Evolutionary conservation across 2,329 filamentous ascomycete genomes (phyloP), one percentile per base, ranked within the genome.

Genomic region (Emericellopsis cladophorae): DNA sequence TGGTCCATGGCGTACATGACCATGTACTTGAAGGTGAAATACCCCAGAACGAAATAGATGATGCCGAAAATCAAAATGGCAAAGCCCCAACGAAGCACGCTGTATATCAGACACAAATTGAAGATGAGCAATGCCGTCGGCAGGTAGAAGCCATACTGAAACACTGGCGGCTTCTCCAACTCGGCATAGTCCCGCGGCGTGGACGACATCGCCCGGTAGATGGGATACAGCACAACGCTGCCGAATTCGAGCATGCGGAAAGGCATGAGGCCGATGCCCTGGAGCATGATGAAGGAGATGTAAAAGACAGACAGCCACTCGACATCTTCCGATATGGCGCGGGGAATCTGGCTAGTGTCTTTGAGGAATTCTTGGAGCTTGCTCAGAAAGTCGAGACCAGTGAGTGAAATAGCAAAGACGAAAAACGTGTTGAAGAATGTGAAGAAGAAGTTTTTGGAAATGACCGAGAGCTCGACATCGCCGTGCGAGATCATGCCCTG

Each of bases 381-480:
- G 29, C 70, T 68, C 60, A 79, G 79, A 54, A 95, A 84, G 41
- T 81, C 77, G 32, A 82, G 78, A 62, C 84, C 86, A 5, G 88
- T 87, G 41, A 84, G 84, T 36, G 94, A 84, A 22, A 92, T 74
- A 1, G 90, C 93, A 58, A 96, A 95, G 36, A 96, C 77, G 39
- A 96, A 75, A 62, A 98, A 98, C 43, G 96, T 86, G 62, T 98
- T 98, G 75, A 98, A 96, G 62, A 98, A 98, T 9, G 84, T 89
- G 58, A 98, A 98, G 70, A 96, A 95, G 65, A 96, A 98, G 61
- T 96, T 98, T 66, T 98, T 98, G 41, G 87, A 95, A 48, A 98
- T 90, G 36, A 93, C 72, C 0, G 92, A 96, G 7, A 98, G 71
- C 59, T 96, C 92, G 18, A 98, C 81, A 46, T 98, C 92, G 36